Evolutionary conservation across 139 green algal species (phyloP).

Genomic region (Chlamydomonas urium): DNA sequence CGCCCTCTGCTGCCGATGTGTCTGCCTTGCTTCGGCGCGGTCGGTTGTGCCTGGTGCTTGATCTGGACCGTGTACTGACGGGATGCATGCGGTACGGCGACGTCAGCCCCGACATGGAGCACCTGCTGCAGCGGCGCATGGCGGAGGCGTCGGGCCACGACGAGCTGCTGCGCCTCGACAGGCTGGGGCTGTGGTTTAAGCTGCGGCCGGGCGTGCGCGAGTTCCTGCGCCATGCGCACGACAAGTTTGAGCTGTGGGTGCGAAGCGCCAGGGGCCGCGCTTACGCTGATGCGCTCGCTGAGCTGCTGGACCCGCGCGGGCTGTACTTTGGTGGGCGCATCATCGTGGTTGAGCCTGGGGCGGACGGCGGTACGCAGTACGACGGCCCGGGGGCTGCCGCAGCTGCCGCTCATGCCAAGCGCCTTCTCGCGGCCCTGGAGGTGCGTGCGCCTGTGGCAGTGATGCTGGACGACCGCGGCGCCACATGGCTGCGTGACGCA

Average conservation of each 20-base stretch:
- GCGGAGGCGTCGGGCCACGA: background rate
- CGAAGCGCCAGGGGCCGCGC: constrained; percentile 79
- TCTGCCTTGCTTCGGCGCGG: constrained; percentile 9
- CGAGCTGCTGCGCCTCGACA: constrained; percentile 60
- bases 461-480: constrained; percentile 88
- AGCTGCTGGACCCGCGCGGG: constrained; percentile 72
- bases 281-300: constrained; percentile 67
- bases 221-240: constrained; percentile 53
- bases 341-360: constrained; percentile 28
- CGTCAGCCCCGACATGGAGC: constrained; percentile 24
- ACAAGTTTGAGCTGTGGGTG: constrained; percentile 83
- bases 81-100: constrained; percentile 63
- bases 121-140: constrained; percentile 24
- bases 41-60: constrained; percentile 72
- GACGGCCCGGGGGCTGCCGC: background rate
- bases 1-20: constrained; percentile 2
- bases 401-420: constrained; percentile 27
- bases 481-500: constrained; percentile 74
- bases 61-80: constrained; percentile 93
- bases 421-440: constrained; percentile 61
- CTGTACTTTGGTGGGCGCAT: constrained; percentile 67
- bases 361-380: constrained; percentile 10
- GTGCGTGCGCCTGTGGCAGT: constrained; percentile 57
- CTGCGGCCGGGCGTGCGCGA: constrained; percentile 74
- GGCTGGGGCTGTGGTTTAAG: constrained; percentile 89